phyloP scores from a whole-genome alignment of 2,329 filamentous ascomycete genomes.

The Diaporthe citriasiana region DNA sequence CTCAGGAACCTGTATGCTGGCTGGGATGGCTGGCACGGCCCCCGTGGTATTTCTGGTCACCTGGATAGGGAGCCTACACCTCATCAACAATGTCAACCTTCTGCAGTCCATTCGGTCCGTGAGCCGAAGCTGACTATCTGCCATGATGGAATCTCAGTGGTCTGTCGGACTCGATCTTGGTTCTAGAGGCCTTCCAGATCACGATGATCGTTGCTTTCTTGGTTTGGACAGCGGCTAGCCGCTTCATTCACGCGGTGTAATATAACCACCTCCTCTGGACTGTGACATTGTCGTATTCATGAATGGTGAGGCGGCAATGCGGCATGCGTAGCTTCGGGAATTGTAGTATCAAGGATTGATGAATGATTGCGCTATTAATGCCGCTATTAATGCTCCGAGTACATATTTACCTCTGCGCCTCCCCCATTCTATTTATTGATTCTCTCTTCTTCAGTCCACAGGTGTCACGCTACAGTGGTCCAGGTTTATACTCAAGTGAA shows the following conservation, averaged over 20 bases:
- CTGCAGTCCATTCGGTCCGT: constrained; percentile 6
- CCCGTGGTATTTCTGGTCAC: background rate
- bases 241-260: background rate
- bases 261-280: background rate
- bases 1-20: background rate
- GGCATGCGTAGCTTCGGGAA: background rate
- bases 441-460: background rate
- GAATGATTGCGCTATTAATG: background rate
- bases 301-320: background rate
- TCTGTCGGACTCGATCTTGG: background rate
- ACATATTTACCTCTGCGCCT: background rate
- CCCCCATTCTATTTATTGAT: background rate
- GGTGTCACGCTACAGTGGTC: background rate
- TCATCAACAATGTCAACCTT: background rate
- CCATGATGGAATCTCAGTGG: background rate
- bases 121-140: background rate
- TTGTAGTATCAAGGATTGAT: background rate
- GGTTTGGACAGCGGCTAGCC: background rate
- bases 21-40: background rate
- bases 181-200: constrained; percentile 31
- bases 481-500: too few species aligned
- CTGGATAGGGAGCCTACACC: background rate
- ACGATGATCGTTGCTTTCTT: constrained; percentile 7
- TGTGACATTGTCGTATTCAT: background rate
- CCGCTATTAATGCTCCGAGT: too few species aligned